Base-by-base conservation (phyloP, 129 eudicot species). In the Rutidosis leptorrhynchoides region DNA sequence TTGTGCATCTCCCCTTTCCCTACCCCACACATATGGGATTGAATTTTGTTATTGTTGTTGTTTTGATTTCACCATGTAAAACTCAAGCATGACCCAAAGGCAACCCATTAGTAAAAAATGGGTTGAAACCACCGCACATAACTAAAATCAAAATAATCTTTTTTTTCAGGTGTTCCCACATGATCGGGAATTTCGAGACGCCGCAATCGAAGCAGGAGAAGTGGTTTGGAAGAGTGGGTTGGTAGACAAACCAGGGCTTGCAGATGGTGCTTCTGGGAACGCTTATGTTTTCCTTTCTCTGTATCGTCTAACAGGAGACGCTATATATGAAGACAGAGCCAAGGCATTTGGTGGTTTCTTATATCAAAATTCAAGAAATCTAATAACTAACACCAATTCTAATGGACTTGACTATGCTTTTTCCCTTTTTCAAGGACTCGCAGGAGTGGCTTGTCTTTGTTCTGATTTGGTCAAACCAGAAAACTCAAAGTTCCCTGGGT, bases 221-320 rank as follows among this genome's bases (percentile, higher is more conserved):
- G 97, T 91, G 5, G 97, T 91, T 25, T 91, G 97, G 97, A 91
- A 87, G 72, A 81, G 79, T 17, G 97, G 97, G 48, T 57, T 91
- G 79, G 70, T 85, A 49, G 77, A 87, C 76, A 87, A 79, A 71
- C 76, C 75, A 7, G 97, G 96, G 62, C 81, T 91, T 9, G 95
- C 94, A 0, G 96, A 91, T 30, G 97, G 96, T 14, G 78, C 81
- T 8, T 72, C 88, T 3, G 97, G 97, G 64, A 91, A 87, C 20
- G 90, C 88, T 0, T 91, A 91, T 55, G 86, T 80, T 1, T 91
- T 85, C 51, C 85, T 91, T 19, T 82, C 97, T 25, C 85, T 91
- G 2, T 74, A 78, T 62, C 90, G 80, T 0, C 79, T 91, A 5
- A 91, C 97, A 2, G 87, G 90, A 53, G 96, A 91, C 8, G 20